A percentile compares a stretch with the other conserved stretches of the same genome.
Evolutionary conservation across 306 rosid species (phyloP).

Genomic region (Crotalaria pallida): DNA sequence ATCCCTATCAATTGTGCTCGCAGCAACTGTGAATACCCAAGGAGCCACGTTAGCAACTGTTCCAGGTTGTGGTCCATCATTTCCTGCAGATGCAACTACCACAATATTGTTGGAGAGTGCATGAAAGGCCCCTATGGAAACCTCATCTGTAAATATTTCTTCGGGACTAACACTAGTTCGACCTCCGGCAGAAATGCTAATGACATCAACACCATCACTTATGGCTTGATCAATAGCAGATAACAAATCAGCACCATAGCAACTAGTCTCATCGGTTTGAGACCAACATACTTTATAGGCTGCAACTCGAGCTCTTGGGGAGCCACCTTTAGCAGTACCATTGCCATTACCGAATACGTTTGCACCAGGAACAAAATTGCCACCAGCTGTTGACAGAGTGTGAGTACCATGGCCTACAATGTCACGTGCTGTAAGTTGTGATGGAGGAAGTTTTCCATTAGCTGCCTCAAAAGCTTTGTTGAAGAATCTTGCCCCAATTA

Average conservation of each 20-base stretch:
- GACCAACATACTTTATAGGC: conserved; percentile 83
- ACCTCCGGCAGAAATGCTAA: conserved; percentile 46
- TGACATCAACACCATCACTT: conserved; percentile 52
- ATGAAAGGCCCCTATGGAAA: conserved; percentile 51
- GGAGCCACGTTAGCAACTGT: conserved; percentile 26
- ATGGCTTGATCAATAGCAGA: conserved; percentile 62
- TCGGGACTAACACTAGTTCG: neutral
- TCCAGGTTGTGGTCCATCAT: conserved; percentile 35
- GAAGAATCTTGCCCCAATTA: conserved; percentile 70
- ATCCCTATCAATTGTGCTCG: neutral
- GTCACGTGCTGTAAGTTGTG: conserved; percentile 38
- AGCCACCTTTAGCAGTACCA: conserved; percentile 86
- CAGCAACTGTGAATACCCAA: too few species aligned
- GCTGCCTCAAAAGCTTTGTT: conserved; percentile 31
- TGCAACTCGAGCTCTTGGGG: conserved; percentile 66
- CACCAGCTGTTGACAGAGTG: conserved; percentile 72
- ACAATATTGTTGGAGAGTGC: conserved; percentile 30
- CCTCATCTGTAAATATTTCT: conserved; percentile 28
- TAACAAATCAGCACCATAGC: conserved; percentile 55
- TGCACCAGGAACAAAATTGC: conserved; percentile 43
- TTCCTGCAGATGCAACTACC: conserved; percentile 52
- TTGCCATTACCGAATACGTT: conserved; percentile 46
- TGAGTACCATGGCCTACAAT: conserved; percentile 67
- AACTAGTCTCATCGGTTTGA: neutral
- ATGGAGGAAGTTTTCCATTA: neutral